These are phyloP conservation scores for Luvunga scandens DNA, from an alignment of 345 rosid species.

Conservation along the genomic window DNA sequence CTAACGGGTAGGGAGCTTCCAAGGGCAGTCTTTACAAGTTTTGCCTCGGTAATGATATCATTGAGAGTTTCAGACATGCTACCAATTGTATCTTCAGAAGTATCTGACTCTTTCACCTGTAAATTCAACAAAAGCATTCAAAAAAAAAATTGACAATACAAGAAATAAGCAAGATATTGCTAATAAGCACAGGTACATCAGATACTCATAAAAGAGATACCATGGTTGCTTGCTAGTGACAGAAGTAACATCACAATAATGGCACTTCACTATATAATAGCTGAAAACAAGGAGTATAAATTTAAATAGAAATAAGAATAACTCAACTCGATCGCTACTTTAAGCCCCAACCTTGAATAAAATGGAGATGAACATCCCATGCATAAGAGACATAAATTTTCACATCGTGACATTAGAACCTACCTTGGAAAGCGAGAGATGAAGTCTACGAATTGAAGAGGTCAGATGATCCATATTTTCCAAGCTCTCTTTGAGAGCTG, in stretches of 20 bases:
- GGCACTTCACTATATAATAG: neutral
- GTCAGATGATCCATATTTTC: slow-evolving; percentile 82
- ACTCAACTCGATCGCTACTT: neutral
- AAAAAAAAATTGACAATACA: neutral
- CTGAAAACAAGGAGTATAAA: neutral
- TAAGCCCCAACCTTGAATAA: neutral
- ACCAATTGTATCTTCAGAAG: slow-evolving; percentile 28
- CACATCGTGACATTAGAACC: neutral
- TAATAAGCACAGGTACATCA: neutral
- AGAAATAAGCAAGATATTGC: neutral
- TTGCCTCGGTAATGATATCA: slow-evolving; percentile 65
- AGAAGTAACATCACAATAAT: neutral
- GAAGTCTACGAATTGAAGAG: slow-evolving; percentile 76
- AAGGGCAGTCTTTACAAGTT: slow-evolving; percentile 83
- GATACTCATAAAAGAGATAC: slow-evolving; percentile 2
- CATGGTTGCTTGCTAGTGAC: neutral
- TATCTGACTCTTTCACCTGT: slow-evolving; percentile 58
- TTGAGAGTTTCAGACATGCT: slow-evolving; percentile 43
- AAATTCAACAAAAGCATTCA: slow-evolving; percentile 8
- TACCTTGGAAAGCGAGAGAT: slow-evolving; percentile 76
- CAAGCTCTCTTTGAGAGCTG: slow-evolving; percentile 83
- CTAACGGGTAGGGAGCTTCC: slow-evolving; percentile 85
- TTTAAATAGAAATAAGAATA: slow-evolving; percentile 2
- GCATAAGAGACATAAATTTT: neutral
- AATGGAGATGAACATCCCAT: neutral